These are phyloP conservation scores for Baeospora myosura DNA, from an alignment of 1,284 basidiomycete species.

Conservation along the genomic window DNA sequence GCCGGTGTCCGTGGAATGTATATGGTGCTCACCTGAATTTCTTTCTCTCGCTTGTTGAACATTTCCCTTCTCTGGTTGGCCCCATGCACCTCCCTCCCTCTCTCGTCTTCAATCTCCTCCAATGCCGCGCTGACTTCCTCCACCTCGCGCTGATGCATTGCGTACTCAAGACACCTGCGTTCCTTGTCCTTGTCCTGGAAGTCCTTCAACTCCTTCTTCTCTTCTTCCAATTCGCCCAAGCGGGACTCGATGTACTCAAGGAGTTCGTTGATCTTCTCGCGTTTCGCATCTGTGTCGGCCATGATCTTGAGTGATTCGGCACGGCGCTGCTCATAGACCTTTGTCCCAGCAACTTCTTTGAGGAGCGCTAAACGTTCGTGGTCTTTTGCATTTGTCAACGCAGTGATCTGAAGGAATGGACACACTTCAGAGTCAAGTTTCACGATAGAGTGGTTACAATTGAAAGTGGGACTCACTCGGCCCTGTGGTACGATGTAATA, in stretches of 20 bases:
- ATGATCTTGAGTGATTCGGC: constrained; percentile 92
- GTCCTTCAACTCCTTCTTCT: constrained; percentile 96
- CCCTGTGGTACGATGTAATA: constrained; percentile 99
- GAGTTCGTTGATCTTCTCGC: constrained; percentile 85
- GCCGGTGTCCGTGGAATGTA: constrained; percentile 4
- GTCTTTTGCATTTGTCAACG: constrained; percentile 96
- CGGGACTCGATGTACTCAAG: constrained; percentile 89
- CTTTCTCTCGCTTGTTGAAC: constrained; percentile 78
- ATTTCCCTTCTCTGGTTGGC: constrained; percentile 77
- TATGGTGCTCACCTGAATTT: constrained; percentile 53
- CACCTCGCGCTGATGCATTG: constrained; percentile 85
- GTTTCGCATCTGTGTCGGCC: constrained; percentile 92
- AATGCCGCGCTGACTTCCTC: constrained; percentile 82
- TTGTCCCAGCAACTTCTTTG: constrained; percentile 97
- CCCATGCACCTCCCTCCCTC: constrained; percentile 74
- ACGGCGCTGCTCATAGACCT: constrained; percentile 95
- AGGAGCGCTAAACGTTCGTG: constrained; percentile 87
- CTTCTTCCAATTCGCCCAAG: constrained; percentile 87
- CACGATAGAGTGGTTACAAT: constrained; percentile 1
- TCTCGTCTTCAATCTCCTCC: constrained; percentile 79
- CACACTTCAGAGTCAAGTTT: neutral
- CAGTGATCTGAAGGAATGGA: constrained; percentile 66
- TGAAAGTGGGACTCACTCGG: constrained; percentile 49
- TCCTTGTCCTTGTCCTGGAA: constrained; percentile 96
- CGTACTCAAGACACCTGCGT: constrained; percentile 91